Conservation (phyloP, 148 eudicot genomes). For the Camellia lanceoleosa region DNA sequence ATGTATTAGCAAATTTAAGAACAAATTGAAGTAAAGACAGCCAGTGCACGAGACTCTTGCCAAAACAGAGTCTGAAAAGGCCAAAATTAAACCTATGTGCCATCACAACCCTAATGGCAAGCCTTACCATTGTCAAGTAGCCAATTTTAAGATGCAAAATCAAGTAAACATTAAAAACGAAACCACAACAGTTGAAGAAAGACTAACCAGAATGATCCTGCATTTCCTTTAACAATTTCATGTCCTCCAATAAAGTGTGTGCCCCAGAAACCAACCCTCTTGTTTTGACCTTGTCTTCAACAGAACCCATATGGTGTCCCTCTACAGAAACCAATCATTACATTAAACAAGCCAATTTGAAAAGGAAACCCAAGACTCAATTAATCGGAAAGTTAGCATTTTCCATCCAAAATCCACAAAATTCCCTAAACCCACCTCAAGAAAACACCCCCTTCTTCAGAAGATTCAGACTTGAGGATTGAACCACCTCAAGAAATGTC, state of each 20-base stretch:
- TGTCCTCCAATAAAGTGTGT: constrained; percentile 66
- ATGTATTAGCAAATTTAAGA: not conserved
- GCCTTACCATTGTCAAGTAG: no score
- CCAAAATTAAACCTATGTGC: no score
- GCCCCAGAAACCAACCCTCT: constrained; percentile 43
- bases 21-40: not conserved
- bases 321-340: constrained; percentile 22
- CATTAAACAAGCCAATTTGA: not conserved
- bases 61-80: no score
- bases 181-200: constrained; percentile 1
- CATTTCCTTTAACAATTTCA: constrained; percentile 76
- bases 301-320: constrained; percentile 41
- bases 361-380: constrained; percentile 21
- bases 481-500: constrained; percentile 5
- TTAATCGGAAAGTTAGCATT: not conserved
- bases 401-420: constrained; percentile 5
- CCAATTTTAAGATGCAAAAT: not conserved
- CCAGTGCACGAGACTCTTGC: no score
- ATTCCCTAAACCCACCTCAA: constrained; percentile 15
- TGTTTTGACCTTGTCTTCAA: constrained; percentile 55
- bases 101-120: no score
- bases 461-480: constrained; percentile 14
- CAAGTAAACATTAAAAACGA: not conserved
- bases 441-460: not conserved
- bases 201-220: constrained; percentile 75